Conservation (phyloP, 305 asterid genomes). For the Fraxinus latifolia region DNA sequence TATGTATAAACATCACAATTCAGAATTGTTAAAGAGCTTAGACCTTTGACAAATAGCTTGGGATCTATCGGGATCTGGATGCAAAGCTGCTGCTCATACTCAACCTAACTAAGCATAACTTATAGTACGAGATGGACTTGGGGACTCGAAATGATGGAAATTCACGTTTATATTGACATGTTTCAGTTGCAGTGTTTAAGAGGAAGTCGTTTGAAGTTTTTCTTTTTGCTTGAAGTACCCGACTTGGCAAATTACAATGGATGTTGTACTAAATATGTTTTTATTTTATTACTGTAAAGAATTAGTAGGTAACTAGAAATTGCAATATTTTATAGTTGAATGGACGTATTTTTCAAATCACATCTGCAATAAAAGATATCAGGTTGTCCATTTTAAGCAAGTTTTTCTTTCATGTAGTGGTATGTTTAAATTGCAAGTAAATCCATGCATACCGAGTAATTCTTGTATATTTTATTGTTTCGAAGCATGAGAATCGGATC, state of each 20-base stretch:
- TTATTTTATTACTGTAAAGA: slow-evolving; percentile 41
- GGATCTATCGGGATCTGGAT: slow-evolving; percentile 2
- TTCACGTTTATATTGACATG: not conserved
- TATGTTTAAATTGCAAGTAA: not conserved
- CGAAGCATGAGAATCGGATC: not conserved
- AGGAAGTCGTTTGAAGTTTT: not conserved
- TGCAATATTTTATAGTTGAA: slow-evolving; percentile 23
- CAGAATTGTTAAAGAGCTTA: not conserved
- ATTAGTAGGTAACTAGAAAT: slow-evolving; percentile 27
- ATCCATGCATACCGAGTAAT: not conserved
- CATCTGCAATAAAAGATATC: slow-evolving; percentile 26
- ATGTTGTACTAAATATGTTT: slow-evolving; percentile 10
- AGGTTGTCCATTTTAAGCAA: slow-evolving; percentile 8
- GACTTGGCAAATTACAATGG: not conserved
- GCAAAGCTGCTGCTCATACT: not conserved
- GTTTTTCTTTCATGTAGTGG: not conserved
- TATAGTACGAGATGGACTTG: slow-evolving; percentile 10
- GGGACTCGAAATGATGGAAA: not conserved
- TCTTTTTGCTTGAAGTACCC: slow-evolving; percentile 6
- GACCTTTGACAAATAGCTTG: slow-evolving; percentile 16
- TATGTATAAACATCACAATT: not conserved
- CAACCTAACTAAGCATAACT: slow-evolving; percentile 4
- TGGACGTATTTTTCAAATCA: slow-evolving; percentile 11
- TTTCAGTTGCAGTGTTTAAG: not conserved
- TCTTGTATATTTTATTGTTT: not conserved